These are phyloP conservation scores for Kwoniella botswanensis DNA, from an alignment of 768 basidiomycete genomes.

Conservation along the genomic window DNA sequence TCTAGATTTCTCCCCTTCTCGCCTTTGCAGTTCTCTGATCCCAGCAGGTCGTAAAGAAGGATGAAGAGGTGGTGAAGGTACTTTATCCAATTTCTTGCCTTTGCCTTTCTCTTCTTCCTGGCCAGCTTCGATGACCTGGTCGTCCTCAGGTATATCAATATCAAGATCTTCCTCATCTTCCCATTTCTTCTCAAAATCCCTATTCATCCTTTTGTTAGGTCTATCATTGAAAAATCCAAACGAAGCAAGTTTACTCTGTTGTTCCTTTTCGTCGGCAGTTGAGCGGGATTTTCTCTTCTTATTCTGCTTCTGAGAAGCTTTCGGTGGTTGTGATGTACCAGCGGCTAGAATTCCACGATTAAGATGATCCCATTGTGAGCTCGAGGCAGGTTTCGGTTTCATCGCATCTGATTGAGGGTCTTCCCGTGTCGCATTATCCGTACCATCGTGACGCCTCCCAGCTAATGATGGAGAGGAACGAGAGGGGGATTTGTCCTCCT, in stretches of 20 bases:
- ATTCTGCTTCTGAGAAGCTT: neutral
- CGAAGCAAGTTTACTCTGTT: constrained; percentile 38
- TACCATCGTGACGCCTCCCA: neutral
- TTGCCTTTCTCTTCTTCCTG: neutral
- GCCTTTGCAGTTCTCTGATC: constrained; percentile 30
- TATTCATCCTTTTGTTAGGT: neutral
- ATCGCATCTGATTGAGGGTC: too few species aligned
- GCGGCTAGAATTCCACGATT: constrained; percentile 15
- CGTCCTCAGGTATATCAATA: constrained; percentile 23
- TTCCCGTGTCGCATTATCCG: too few species aligned
- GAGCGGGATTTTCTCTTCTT: constrained; percentile 22
- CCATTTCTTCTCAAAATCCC: constrained; percentile 37
- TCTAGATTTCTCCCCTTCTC: neutral
- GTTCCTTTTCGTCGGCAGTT: neutral
- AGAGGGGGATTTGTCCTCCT: neutral
- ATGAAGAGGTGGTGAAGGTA: constrained; percentile 45
- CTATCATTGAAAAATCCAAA: constrained; percentile 44
- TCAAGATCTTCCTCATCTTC: constrained; percentile 41
- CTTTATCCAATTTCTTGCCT: constrained; percentile 13
- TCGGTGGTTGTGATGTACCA: neutral
- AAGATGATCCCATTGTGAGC: constrained; percentile 21
- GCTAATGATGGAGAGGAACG: neutral
- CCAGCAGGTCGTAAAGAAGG: constrained; percentile 42
- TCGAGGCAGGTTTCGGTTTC: neutral
- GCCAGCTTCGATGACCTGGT: neutral